These are phyloP conservation scores for Potentilla sterilis DNA, from an alignment of 306 rosid genomes.

Conservation along the genomic window DNA sequence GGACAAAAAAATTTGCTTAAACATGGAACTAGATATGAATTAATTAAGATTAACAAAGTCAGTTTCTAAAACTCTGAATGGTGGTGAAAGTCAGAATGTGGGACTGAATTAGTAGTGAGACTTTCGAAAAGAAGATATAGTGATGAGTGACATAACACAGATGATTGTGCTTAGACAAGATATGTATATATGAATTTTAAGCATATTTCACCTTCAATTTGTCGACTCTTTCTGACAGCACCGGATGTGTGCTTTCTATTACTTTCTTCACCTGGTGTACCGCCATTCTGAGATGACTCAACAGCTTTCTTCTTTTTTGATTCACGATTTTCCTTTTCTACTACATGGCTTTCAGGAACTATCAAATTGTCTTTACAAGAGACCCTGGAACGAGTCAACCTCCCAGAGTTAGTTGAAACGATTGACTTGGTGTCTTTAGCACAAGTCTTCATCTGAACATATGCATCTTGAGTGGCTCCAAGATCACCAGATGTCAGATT, in stretches of 20 bases:
- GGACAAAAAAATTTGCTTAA: neutral
- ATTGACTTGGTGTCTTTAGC: neutral
- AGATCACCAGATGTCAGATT: neutral
- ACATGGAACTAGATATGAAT: neutral
- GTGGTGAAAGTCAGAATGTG: neutral
- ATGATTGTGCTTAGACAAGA: neutral
- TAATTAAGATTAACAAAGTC: neutral
- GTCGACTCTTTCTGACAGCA: conserved; percentile 11
- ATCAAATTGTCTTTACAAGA: neutral
- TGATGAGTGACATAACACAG: neutral
- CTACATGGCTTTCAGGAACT: conserved; percentile 4
- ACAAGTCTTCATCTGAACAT: neutral
- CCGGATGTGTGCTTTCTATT: neutral
- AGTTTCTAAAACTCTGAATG: neutral
- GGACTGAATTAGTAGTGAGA: neutral
- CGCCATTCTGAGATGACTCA: conserved; percentile 5
- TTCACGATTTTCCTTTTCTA: conserved; percentile 6
- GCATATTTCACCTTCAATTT: conserved; percentile 19
- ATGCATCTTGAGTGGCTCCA: conserved; percentile 13
- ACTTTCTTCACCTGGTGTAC: neutral
- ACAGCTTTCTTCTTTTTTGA: neutral
- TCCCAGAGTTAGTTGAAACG: conserved; percentile 2
- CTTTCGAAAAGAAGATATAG: neutral
- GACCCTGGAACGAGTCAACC: conserved; percentile 6
- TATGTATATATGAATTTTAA: neutral